Conservation (phyloP, 768 basidiomycete species). For the Kwoniella bestiolae region DNA sequence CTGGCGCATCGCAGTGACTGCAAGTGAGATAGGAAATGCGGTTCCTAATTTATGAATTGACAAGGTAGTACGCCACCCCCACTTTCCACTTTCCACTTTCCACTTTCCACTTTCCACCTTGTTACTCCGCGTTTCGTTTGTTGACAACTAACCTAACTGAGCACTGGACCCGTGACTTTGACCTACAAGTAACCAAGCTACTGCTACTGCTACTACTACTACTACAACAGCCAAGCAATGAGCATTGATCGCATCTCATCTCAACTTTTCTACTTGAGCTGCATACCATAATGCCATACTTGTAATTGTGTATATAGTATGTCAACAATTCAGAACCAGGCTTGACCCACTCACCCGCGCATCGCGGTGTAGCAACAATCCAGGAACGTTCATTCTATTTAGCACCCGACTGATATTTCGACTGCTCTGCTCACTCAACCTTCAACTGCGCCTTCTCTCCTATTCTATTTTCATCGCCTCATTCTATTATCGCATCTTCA, state of each 20-base stretch:
- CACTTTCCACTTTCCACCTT: too few relatives aligned
- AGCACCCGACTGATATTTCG: conserved; percentile 9
- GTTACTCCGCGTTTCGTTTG: neutral
- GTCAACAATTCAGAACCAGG: neutral
- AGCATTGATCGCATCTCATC: neutral
- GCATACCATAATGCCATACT: neutral
- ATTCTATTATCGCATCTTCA: neutral
- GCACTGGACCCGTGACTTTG: neutral
- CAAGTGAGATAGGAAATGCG: too few relatives aligned
- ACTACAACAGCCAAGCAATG: neutral
- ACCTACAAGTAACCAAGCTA: neutral
- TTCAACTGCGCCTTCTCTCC: neutral
- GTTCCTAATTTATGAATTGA: too few relatives aligned
- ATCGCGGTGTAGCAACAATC: neutral
- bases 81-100: neutral
- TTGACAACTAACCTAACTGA: neutral
- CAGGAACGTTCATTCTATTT: conserved; percentile 9
- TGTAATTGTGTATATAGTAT: neutral
- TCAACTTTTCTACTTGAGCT: neutral
- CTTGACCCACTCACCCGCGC: neutral
- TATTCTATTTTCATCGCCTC: conserved; percentile 6
- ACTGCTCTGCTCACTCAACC: neutral
- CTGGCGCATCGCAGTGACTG: too few relatives aligned
- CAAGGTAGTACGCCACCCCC: conserved; percentile 1
- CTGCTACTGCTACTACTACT: neutral